These are phyloP conservation scores for Calonectria hongkongensis DNA, from an alignment of 2,329 filamentous ascomycete genomes.

Conservation along the genomic window DNA sequence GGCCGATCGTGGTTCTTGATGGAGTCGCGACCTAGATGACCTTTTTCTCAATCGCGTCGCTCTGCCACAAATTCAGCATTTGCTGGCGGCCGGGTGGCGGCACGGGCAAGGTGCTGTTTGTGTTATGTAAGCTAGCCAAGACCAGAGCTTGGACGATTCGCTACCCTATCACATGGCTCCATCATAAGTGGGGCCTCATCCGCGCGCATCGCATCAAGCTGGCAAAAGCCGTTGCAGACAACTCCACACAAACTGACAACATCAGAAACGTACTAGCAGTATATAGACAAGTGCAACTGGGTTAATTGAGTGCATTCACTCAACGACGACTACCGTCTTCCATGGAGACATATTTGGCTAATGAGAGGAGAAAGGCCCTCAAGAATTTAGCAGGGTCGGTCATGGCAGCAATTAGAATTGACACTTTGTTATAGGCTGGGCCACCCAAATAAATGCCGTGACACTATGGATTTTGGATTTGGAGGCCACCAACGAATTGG, in stretches of 20 bases:
- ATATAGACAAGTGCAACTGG: neutral
- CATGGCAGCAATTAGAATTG: too few species aligned
- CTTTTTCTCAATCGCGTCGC: constrained; percentile 59
- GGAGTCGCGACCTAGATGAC: constrained; percentile 54
- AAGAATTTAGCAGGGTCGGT: neutral
- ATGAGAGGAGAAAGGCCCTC: neutral
- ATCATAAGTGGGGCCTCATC: neutral
- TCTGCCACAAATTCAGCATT: constrained; percentile 51
- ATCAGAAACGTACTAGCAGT: constrained; percentile 9
- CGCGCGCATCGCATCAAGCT: neutral
- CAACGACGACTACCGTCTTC: neutral
- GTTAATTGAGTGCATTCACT: neutral
- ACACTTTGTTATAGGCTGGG: neutral
- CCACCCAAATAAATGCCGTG: neutral
- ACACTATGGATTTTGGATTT: neutral
- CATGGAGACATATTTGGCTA: neutral
- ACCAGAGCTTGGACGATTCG: neutral
- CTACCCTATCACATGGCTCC: constrained; percentile 43
- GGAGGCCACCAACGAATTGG: neutral
- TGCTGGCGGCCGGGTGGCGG: constrained; percentile 34
- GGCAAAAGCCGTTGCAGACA: constrained; percentile 1
- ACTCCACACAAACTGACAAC: constrained; percentile 21
- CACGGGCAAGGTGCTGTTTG: constrained; percentile 7
- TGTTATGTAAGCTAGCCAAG: constrained; percentile 49
- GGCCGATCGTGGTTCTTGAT: constrained; percentile 50